Evolutionary conservation across 2,329 filamentous ascomycete species (phyloP).

Genomic region (Diplodia seriata): DNA sequence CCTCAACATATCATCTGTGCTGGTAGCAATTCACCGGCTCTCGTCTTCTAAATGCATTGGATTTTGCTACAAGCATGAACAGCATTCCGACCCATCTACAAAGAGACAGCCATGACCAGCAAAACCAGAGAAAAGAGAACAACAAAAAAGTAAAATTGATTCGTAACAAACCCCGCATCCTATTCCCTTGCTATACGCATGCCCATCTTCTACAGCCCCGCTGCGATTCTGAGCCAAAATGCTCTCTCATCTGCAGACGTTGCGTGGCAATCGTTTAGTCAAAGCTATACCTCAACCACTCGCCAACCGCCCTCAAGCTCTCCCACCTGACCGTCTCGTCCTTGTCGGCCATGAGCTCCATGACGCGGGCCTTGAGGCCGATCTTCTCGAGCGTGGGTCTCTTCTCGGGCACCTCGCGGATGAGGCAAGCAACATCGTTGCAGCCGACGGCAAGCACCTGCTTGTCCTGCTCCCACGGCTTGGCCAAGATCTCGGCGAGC

Average conservation of each 20-base stretch:
- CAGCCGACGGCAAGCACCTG: conserved; percentile 89
- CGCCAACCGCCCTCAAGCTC: conserved; percentile 82
- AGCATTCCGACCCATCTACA: conserved; percentile 12
- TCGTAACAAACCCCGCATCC: background rate
- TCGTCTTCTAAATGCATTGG: conserved; percentile 1
- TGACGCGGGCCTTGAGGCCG: conserved; percentile 83
- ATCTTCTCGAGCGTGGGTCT: conserved; percentile 79
- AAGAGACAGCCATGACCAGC: background rate
- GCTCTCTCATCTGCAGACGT: background rate
- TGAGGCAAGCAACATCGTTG: conserved; percentile 87
- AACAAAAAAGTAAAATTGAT: background rate
- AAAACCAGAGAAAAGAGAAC: background rate
- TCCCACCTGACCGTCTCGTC: conserved; percentile 94
- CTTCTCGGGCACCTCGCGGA: conserved; percentile 88
- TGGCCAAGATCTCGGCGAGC: conserved; percentile 82
- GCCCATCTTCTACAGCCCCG: conserved; percentile 11
- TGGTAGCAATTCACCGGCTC: background rate
- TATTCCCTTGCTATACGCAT: background rate
- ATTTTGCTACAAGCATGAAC: conserved; percentile 16
- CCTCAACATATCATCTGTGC: background rate
- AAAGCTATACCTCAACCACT: conserved; percentile 73
- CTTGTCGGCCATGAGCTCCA: conserved; percentile 90
- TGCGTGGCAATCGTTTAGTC: conserved; percentile 36
- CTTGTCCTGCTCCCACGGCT: conserved; percentile 85
- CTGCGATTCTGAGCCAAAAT: conserved; percentile 1